Evolutionary conservation across 352 stramenopile genomes (phyloP).

Genomic region (Phytophthora europaea): DNA sequence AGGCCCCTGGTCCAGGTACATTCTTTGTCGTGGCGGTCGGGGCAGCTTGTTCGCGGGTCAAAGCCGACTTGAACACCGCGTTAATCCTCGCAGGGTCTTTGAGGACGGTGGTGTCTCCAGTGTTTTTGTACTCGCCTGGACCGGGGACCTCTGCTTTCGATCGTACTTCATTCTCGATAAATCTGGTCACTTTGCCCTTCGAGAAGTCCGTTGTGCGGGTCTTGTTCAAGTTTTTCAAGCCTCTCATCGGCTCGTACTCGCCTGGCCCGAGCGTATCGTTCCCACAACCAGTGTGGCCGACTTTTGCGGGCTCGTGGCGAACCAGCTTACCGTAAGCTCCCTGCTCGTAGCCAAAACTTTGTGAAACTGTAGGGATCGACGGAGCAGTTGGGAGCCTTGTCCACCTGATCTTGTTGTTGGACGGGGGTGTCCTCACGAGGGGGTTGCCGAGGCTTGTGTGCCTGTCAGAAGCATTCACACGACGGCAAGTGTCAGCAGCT

Average conservation of each 20-base stretch:
- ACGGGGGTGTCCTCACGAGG: slow-evolving; percentile 40
- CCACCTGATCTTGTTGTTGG: slow-evolving; percentile 70
- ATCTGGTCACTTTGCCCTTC: slow-evolving; percentile 71
- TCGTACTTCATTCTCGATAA: slow-evolving; percentile 74
- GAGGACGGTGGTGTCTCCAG: slow-evolving; percentile 23
- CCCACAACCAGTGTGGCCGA: slow-evolving; percentile 63
- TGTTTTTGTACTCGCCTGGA: slow-evolving; percentile 69
- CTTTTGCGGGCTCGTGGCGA: slow-evolving; percentile 64
- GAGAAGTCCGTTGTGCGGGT: slow-evolving; percentile 75
- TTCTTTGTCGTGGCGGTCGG: slow-evolving; percentile 41
- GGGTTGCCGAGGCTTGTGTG: slow-evolving; percentile 42
- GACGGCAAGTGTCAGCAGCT: slow-evolving; percentile 3
- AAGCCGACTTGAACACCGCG: slow-evolving; percentile 77
- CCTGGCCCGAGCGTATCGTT: slow-evolving; percentile 74
- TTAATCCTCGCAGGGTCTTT: slow-evolving; percentile 64
- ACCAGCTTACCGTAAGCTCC: slow-evolving; percentile 77
- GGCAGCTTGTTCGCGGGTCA: slow-evolving; percentile 61
- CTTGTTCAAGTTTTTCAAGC: slow-evolving; percentile 77
- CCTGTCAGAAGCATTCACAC: slow-evolving; percentile 10
- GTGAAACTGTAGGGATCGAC: slow-evolving; percentile 74
- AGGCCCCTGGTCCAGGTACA: slow-evolving; percentile 73
- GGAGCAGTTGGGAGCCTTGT: slow-evolving; percentile 72
- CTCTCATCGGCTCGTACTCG: slow-evolving; percentile 77
- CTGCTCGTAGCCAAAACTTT: slow-evolving; percentile 88
- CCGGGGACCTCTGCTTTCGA: slow-evolving; percentile 62